These are phyloP conservation scores for Eucalyptus polyanthemos DNA, from an alignment of 345 rosid genomes.

Conservation along the genomic window DNA sequence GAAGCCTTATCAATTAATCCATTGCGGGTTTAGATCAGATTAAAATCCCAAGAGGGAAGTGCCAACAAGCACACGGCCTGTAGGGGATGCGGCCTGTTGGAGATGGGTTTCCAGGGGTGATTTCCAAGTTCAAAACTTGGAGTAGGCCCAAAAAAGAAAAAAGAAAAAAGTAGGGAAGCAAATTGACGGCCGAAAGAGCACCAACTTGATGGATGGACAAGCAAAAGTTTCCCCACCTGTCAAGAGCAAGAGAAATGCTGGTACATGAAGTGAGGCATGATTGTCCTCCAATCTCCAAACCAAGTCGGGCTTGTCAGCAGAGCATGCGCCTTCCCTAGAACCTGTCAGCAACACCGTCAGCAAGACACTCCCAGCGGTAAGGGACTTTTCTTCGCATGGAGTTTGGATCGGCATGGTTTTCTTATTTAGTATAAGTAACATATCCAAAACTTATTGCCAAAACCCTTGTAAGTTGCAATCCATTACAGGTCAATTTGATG, in stretches of 20 bases:
- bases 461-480: background rate
- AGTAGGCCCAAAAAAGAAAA: background rate
- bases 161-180: background rate
- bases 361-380: background rate
- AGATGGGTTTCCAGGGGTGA: background rate
- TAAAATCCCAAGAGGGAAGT: background rate
- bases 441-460: background rate
- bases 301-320: background rate
- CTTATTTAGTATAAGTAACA: background rate
- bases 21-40: background rate
- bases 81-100: background rate
- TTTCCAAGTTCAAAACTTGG: background rate
- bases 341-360: background rate
- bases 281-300: background rate
- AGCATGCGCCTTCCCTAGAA: background rate
- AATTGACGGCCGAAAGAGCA: background rate
- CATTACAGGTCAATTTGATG: background rate
- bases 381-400: background rate
- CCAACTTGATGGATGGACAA: background rate
- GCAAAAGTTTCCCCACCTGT: background rate
- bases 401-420: background rate
- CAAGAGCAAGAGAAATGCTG: background rate
- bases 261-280: background rate
- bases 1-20: background rate
- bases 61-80: background rate